Conservation (phyloP, 2,329 filamentous ascomycete genomes). For the Scytalidium sp. region DNA sequence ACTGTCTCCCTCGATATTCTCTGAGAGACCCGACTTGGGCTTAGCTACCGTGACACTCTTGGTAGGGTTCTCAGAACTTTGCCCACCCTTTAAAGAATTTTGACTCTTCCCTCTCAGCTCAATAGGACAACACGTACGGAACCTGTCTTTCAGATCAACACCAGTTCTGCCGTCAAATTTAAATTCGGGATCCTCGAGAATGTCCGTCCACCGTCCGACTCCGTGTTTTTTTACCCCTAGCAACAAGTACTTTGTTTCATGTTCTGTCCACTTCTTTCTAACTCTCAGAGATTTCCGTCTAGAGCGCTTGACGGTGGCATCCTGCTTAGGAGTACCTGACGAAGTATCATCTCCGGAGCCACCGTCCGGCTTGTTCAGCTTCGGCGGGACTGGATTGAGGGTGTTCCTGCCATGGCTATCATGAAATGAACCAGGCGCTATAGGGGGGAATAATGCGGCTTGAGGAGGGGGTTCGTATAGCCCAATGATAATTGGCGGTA, state of each 20-base stretch:
- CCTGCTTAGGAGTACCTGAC: constrained; percentile 3
- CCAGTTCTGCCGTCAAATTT: constrained; percentile 59
- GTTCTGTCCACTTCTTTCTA: constrained; percentile 61
- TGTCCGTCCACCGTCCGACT: constrained; percentile 63
- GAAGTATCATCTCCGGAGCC: constrained; percentile 2
- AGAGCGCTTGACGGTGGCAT: constrained; percentile 5
- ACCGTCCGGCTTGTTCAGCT: constrained; percentile 11
- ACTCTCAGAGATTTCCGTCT: constrained; percentile 25
- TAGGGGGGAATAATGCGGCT: constrained; percentile 61
- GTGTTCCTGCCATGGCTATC: constrained; percentile 40
- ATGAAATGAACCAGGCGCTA: constrained; percentile 54
- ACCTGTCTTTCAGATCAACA: constrained; percentile 63
- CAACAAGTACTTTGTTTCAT: constrained; percentile 61
- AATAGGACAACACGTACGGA: constrained; percentile 62
- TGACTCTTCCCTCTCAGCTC: constrained; percentile 49
- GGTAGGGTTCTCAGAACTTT: constrained; percentile 14
- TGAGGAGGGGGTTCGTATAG: constrained; percentile 58
- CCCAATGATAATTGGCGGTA: constrained; percentile 64
- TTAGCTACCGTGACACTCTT: constrained; percentile 25
- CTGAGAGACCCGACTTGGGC: constrained; percentile 47
- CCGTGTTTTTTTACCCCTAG: constrained; percentile 61
- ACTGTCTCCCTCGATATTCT: constrained; percentile 35
- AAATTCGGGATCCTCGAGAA: constrained; percentile 59
- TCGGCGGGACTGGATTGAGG: constrained; percentile 24
- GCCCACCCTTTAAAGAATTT: constrained; percentile 4